phyloP scores from a whole-genome alignment of 176 grass and related monocot genomes.

The Carex littledalei region DNA sequence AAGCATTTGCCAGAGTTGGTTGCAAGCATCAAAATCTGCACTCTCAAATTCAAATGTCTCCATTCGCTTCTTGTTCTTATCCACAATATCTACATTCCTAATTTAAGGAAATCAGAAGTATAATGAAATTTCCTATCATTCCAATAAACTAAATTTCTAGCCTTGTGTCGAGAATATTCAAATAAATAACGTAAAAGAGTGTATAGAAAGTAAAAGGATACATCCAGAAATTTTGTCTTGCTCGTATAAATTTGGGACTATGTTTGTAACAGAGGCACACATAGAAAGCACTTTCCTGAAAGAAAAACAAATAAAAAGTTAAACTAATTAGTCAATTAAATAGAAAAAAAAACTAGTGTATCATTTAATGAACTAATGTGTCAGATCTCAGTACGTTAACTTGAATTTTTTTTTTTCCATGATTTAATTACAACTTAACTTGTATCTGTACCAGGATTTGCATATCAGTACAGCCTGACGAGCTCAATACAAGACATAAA shows the following conservation, averaged over 20 bases:
- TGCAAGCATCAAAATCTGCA: conserved; percentile 34
- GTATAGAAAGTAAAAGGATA: conserved; percentile 60
- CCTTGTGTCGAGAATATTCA: not conserved
- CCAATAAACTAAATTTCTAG: not conserved
- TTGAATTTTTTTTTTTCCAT: not conserved
- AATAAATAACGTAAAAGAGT: not conserved
- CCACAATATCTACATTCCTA: conserved; percentile 48
- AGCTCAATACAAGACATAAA: not conserved
- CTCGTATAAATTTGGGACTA: conserved; percentile 63
- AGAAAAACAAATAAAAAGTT: not conserved
- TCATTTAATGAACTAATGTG: not conserved
- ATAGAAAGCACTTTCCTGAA: conserved; percentile 74
- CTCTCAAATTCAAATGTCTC: conserved; percentile 50
- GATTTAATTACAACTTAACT: not conserved
- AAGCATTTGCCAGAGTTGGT: conserved; percentile 60
- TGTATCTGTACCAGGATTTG: not conserved
- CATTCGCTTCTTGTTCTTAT: conserved; percentile 46
- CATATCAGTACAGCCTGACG: not conserved
- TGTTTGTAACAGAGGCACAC: conserved; percentile 61
- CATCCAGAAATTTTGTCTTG: conserved; percentile 62
- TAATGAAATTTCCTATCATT: not conserved
- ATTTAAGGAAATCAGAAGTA: conserved; percentile 16
- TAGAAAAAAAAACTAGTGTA: not conserved
- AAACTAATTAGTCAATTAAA: conserved; percentile 22
- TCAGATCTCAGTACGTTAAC: not conserved